Percentiles rank a stretch among this genome's conserved stretches.
Evolutionary conservation across 106 monocot species (phyloP).

Genomic region (Dendrobium huoshanense): DNA sequence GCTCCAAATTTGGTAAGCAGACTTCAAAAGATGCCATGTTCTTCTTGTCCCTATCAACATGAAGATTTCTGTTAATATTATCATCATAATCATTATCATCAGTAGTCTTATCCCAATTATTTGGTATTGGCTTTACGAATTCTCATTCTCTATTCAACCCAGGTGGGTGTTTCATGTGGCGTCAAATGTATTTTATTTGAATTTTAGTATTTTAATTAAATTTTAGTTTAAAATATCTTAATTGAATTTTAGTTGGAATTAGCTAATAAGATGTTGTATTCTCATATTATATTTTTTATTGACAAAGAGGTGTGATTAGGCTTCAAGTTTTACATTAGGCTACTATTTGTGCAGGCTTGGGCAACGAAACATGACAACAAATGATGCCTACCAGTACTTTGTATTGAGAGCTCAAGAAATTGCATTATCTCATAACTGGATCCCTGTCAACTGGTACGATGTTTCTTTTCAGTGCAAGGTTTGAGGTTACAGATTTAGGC

Average conservation of each 20-base stretch:
- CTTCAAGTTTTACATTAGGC: not conserved
- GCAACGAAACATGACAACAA: constrained; percentile 69
- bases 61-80: not conserved
- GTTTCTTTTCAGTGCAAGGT: not conserved
- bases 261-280: not conserved
- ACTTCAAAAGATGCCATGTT: not conserved
- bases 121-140: not conserved
- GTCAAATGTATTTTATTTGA: not conserved
- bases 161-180: not conserved
- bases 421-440: constrained; percentile 66
- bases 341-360: constrained; percentile 53
- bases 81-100: not conserved
- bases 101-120: not conserved
- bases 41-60: not conserved
- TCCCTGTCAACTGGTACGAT: constrained; percentile 83
- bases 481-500: not conserved
- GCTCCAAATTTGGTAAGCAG: not conserved
- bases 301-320: not conserved
- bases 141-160: not conserved
- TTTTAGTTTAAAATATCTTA: not conserved
- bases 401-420: constrained; percentile 92
- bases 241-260: not conserved
- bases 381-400: constrained; percentile 92
- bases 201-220: not conserved
- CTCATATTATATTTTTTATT: not conserved